A percentile compares a stretch with the other conserved stretches of the same genome.
phyloP scores from a whole-genome alignment of 768 basidiomycete genomes.

The Kwoniella newhampshirensis region DNA sequence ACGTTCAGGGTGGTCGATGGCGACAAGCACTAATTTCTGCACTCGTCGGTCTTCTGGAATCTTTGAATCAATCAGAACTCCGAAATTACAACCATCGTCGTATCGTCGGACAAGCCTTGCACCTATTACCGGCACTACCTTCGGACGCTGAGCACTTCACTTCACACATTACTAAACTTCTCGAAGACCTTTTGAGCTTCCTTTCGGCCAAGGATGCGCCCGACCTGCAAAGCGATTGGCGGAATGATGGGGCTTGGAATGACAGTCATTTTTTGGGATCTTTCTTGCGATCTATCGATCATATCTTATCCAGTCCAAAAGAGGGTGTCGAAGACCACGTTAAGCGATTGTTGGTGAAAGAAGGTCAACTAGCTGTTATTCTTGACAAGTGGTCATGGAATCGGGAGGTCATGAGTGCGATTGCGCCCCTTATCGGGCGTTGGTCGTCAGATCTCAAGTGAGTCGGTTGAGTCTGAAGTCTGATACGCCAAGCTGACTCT shows the following conservation, averaged over 20 bases:
- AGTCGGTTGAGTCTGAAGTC: neutral
- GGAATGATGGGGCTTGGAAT: conserved; percentile 30
- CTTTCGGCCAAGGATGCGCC: neutral
- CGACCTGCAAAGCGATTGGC: conserved; percentile 19
- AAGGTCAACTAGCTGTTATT: conserved; percentile 8
- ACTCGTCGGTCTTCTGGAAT: conserved; percentile 8
- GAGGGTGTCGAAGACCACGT: conserved; percentile 3
- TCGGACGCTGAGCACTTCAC: conserved; percentile 20
- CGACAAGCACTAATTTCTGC: conserved; percentile 29
- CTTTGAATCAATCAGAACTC: neutral
- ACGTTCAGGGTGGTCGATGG: conserved; percentile 52
- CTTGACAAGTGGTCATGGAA: conserved; percentile 37
- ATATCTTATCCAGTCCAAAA: conserved; percentile 3
- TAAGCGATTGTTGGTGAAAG: conserved; percentile 1
- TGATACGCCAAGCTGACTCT: conserved; percentile 6
- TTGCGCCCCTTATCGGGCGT: conserved; percentile 19
- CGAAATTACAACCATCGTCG: conserved; percentile 15
- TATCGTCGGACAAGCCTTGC: conserved; percentile 25
- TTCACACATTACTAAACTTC: conserved; percentile 13
- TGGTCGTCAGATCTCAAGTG: conserved; percentile 20
- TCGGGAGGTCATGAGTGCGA: conserved; percentile 30
- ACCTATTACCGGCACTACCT: conserved; percentile 26
- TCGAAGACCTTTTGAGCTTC: conserved; percentile 3
- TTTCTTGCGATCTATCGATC: conserved; percentile 14
- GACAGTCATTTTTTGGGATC: conserved; percentile 24